These are phyloP conservation scores for Heliosperma pusillum DNA, from an alignment of 148 eudicot species.

Conservation along the genomic window DNA sequence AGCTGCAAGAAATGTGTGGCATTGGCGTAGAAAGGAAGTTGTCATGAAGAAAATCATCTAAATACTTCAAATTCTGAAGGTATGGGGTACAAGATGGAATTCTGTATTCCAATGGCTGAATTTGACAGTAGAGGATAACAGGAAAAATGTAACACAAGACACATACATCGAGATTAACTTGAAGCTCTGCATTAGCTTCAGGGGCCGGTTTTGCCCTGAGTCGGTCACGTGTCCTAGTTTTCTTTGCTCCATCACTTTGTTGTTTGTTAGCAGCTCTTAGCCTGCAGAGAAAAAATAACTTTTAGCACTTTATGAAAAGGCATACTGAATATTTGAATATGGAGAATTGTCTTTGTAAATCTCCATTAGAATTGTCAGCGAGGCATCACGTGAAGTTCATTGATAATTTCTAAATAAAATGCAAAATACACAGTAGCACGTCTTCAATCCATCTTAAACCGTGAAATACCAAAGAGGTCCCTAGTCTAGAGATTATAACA, in stretches of 20 bases:
- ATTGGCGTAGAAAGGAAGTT: not conserved
- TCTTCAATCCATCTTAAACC: not conserved
- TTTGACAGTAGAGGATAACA: not conserved
- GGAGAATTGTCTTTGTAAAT: not conserved
- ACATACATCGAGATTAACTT: slow-evolving; percentile 87
- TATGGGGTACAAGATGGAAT: not conserved
- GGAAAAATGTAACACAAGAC: slow-evolving; percentile 7
- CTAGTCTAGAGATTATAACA: too few relatives aligned
- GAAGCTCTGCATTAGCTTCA: slow-evolving; percentile 96
- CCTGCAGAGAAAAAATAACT: slow-evolving; percentile 34
- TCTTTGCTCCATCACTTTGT: slow-evolving; percentile 63
- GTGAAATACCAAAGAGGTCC: too few relatives aligned
- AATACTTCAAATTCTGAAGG: not conserved
- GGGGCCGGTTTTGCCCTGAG: slow-evolving; percentile 76
- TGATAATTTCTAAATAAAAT: not conserved
- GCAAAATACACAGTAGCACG: not conserved
- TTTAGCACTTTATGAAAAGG: not conserved
- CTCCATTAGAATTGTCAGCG: not conserved
- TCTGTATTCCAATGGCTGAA: not conserved
- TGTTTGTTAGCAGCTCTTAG: slow-evolving; percentile 67
- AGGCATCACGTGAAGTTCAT: not conserved
- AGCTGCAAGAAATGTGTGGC: too few relatives aligned
- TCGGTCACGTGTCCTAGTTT: slow-evolving; percentile 67
- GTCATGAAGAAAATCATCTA: not conserved
- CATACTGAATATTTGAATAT: not conserved